phyloP scores from a whole-genome alignment of 768 basidiomycete species.

The Suillus ampliporus region DNA sequence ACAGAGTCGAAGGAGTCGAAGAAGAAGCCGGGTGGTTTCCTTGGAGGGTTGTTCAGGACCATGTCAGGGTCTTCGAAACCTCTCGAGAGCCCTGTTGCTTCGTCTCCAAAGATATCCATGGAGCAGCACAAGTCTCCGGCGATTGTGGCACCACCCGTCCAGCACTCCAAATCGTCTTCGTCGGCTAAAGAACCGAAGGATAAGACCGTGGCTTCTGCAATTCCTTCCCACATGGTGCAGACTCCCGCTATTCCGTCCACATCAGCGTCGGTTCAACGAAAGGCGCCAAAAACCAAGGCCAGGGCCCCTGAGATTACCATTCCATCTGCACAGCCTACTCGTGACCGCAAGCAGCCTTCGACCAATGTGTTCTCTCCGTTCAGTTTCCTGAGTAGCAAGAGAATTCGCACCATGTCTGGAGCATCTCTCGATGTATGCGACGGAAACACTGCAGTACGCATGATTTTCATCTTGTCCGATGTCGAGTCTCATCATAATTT shows the following conservation, averaged over 20 bases:
- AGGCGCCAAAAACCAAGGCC: slow-evolving; percentile 20
- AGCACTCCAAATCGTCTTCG: slow-evolving; percentile 20
- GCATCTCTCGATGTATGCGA: slow-evolving; percentile 81
- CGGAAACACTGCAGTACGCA: slow-evolving; percentile 72
- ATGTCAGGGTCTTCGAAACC: slow-evolving; percentile 39
- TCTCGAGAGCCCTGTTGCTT: slow-evolving; percentile 26
- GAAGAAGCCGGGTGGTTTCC: slow-evolving; percentile 35
- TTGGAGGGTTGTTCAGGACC: slow-evolving; percentile 34
- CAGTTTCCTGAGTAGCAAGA: slow-evolving; percentile 60
- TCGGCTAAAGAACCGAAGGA: slow-evolving; percentile 25
- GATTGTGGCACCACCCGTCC: slow-evolving; percentile 1
- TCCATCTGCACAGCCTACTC: slow-evolving; percentile 37
- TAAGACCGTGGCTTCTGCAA: background rate
- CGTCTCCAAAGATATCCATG: slow-evolving; percentile 25
- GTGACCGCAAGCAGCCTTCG: slow-evolving; percentile 46
- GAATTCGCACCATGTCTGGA: slow-evolving; percentile 70
- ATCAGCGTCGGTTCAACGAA: slow-evolving; percentile 14
- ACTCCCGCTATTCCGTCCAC: slow-evolving; percentile 6
- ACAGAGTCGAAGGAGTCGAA: slow-evolving; percentile 41
- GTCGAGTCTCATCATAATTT: slow-evolving; percentile 16
- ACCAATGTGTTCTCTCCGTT: slow-evolving; percentile 66
- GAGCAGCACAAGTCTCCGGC: slow-evolving; percentile 25
- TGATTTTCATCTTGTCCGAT: slow-evolving; percentile 15
- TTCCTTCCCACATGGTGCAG: background rate
- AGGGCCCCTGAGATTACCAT: slow-evolving; percentile 29